phyloP scores from a whole-genome alignment of 2,329 filamentous ascomycete genomes.

The Aspergillus pseudotamarii region DNA sequence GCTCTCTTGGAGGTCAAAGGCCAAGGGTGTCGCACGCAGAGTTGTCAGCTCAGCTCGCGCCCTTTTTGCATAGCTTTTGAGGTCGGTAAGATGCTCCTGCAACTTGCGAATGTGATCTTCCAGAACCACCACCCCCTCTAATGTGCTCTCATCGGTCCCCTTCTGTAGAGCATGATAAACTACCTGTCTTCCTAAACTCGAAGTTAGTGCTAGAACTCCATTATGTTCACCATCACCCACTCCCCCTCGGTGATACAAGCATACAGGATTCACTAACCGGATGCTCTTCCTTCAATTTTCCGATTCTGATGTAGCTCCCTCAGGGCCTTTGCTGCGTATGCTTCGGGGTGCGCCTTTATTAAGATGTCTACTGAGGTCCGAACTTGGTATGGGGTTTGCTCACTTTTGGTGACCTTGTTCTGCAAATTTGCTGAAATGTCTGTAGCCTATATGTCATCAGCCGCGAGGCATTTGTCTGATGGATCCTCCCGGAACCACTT shows the following conservation, averaged over 20 bases:
- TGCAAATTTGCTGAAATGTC: conserved; percentile 65
- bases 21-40: conserved; percentile 53
- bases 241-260: not conserved
- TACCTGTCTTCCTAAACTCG: conserved; percentile 59
- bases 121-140: conserved; percentile 53
- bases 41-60: conserved; percentile 51
- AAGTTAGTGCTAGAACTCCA: not conserved
- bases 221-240: not conserved
- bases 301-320: conserved; percentile 65
- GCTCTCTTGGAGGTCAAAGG: conserved; percentile 51
- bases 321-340: conserved; percentile 61
- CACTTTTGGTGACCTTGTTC: conserved; percentile 61
- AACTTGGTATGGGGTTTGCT: not conserved
- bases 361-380: not conserved
- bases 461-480: not conserved
- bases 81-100: conserved; percentile 45
- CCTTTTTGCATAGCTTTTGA: conserved; percentile 52
- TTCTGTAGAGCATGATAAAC: conserved; percentile 63
- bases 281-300: conserved; percentile 59
- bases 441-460: conserved; percentile 43
- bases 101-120: conserved; percentile 53
- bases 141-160: conserved; percentile 50
- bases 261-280: conserved; percentile 44
- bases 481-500: conserved; percentile 15
- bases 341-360: conserved; percentile 30